phyloP scores from a whole-genome alignment of 805 yeast species.

The Suhomyces tanzawaensis region DNA sequence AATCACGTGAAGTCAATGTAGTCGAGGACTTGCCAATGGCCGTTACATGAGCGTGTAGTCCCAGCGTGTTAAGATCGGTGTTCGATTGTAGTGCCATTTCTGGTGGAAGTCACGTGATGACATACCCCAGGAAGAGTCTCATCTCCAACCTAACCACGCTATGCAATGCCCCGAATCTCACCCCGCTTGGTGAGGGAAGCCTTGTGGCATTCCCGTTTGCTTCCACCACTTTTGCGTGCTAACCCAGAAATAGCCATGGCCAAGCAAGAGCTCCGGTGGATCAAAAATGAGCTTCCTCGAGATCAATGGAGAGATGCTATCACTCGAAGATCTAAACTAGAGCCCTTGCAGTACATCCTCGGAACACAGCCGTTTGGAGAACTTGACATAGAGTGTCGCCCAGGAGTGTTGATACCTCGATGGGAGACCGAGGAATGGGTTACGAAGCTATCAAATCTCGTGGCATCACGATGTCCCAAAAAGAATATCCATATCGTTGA shows the following conservation, averaged over 20 bases:
- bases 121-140: no score
- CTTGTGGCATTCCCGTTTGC: constrained; percentile 18
- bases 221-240: constrained; percentile 35
- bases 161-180: constrained; percentile 39
- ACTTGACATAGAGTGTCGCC: constrained; percentile 56
- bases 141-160: no score
- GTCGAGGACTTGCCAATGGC: no score
- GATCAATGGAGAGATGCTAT: constrained; percentile 53
- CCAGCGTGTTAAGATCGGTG: no score
- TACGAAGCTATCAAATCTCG: constrained; percentile 34
- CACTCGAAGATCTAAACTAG: constrained; percentile 44
- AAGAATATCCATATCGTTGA: no score
- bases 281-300: constrained; percentile 52
- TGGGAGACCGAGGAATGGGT: constrained; percentile 97
- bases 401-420: constrained; percentile 80
- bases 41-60: no score
- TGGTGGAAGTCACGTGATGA: no score
- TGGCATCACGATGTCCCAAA: no score
- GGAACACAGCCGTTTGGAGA: constrained; percentile 86
- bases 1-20: no score
- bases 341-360: constrained; percentile 82
- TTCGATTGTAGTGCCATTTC: no score
- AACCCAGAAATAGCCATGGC: constrained; percentile 41
- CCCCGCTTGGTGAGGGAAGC: constrained; percentile 28
- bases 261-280: constrained; percentile 61